Evolutionary conservation across 2,329 filamentous ascomycete species (phyloP).

Genomic region (Xylaria hypoxylon): DNA sequence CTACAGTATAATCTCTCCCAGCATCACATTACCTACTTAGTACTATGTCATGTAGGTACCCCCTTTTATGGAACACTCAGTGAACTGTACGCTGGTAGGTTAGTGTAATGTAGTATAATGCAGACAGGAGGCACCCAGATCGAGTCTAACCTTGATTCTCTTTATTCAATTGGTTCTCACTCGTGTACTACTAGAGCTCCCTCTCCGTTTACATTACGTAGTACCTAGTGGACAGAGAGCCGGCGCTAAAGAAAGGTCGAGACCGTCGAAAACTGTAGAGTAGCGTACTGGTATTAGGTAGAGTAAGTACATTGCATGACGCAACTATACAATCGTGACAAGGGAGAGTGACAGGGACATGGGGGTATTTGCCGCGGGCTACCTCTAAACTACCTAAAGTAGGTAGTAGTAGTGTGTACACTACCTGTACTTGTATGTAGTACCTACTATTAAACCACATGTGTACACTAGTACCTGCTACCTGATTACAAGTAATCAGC

Average conservation of each 20-base stretch:
- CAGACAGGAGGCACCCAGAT: not conserved
- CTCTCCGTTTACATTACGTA: no score
- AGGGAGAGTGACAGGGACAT: not conserved
- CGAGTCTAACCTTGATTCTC: not conserved
- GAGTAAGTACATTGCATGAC: no score
- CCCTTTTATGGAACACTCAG: not conserved
- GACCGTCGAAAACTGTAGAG: constrained; percentile 1
- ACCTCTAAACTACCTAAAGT: not conserved
- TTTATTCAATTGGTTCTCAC: constrained; percentile 21
- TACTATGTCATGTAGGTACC: no score
- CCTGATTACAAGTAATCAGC: constrained; percentile 14
- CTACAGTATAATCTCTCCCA: no score
- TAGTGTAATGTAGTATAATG: no score
- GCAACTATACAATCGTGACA: no score
- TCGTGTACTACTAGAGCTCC: not conserved
- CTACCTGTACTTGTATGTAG: no score
- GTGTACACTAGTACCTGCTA: no score
- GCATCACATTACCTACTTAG: not conserved
- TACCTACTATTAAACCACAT: no score
- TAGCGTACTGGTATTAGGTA: not conserved
- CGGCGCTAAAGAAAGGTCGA: constrained; percentile 5
- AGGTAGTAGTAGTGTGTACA: no score
- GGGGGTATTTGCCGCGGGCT: constrained; percentile 7
- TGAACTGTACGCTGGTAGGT: no score
- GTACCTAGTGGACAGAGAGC: not conserved